These are phyloP conservation scores for Nothophaeocryptopus gaeumannii DNA, from an alignment of 2,329 filamentous ascomycete genomes.

Conservation along the genomic window DNA sequence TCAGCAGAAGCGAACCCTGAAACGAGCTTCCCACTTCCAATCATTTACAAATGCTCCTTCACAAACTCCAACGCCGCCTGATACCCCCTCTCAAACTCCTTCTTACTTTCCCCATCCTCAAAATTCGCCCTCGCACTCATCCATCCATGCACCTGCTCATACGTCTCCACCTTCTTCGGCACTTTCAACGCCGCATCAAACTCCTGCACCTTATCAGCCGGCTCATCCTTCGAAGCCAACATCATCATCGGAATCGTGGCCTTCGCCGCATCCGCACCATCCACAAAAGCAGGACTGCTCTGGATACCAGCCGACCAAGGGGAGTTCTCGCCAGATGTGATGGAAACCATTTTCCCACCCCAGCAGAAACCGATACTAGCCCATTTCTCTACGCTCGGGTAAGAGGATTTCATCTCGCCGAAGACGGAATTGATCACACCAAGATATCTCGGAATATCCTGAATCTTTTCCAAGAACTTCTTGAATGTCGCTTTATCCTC, in stretches of 20 bases:
- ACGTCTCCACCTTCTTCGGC: conserved; percentile 45
- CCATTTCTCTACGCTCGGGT: conserved; percentile 7
- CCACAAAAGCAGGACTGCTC: conserved; percentile 7
- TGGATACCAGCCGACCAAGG: conserved; percentile 12
- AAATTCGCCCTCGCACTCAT: conserved; percentile 42
- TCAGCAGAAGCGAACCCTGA: no score
- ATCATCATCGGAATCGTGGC: conserved; percentile 13
- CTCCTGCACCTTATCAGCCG: conserved; percentile 30
- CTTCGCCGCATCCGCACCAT: conserved; percentile 15
- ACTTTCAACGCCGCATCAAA: conserved; percentile 40
- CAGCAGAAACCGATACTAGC: conserved; percentile 17
- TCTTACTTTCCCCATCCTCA: conserved; percentile 40
- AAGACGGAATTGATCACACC: not conserved
- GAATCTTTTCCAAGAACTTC: conserved; percentile 6
- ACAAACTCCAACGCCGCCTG: conserved; percentile 45
- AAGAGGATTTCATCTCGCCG: not conserved
- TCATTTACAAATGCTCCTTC: conserved; percentile 41
- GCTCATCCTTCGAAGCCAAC: conserved; percentile 17
- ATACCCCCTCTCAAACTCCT: conserved; percentile 45
- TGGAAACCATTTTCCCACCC: conserved; percentile 15
- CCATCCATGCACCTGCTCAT: conserved; percentile 44
- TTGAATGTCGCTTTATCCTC: conserved; percentile 7
- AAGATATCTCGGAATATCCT: conserved; percentile 5
- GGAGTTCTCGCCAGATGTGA: conserved; percentile 6
- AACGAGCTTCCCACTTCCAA: no score